Percentiles rank a stretch among this genome's conserved stretches.
Conservation (phyloP, 2,329 filamentous ascomycete genomes). For the Ceratocystiopsis sp. region DNA sequence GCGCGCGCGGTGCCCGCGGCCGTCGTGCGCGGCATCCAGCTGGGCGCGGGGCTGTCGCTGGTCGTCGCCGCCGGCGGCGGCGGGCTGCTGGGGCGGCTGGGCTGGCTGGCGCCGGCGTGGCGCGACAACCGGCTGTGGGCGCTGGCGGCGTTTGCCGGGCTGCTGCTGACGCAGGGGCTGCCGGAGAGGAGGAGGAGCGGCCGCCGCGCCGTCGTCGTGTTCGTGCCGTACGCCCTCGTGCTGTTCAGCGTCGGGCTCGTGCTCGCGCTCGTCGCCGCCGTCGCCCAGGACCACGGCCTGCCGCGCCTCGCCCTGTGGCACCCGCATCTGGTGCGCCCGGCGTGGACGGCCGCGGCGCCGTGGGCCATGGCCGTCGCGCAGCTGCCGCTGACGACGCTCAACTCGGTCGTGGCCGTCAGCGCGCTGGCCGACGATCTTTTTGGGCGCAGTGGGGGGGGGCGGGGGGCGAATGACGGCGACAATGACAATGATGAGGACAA, state of each 20-base stretch:
- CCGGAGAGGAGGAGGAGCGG: conserved; percentile 19
- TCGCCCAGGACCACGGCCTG: conserved; percentile 13
- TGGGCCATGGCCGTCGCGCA: conserved; percentile 59
- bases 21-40: conserved; percentile 86
- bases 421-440: conserved; percentile 65
- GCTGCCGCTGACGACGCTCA: conserved; percentile 78
- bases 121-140: conserved; percentile 70
- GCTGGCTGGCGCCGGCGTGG: conserved; percentile 26
- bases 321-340: conserved; percentile 32
- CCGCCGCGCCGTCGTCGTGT: not conserved
- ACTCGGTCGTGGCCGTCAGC: conserved; percentile 78
- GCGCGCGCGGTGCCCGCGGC: conserved; percentile 63
- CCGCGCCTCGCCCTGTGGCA: conserved; percentile 43
- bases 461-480: no score
- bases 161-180: conserved; percentile 49
- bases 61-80: conserved; percentile 57
- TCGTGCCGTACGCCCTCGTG: conserved; percentile 60
- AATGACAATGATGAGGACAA: not conserved
- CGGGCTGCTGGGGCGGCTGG: conserved; percentile 47
- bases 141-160: conserved; percentile 50
- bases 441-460: conserved; percentile 23
- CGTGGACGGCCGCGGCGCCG: conserved; percentile 20
- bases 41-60: conserved; percentile 75
- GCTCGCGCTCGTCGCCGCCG: conserved; percentile 31
- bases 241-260: conserved; percentile 53